Percentiles rank a stretch among this genome's conserved stretches.
Conservation (phyloP, 2,329 filamentous ascomycete genomes). For the Penicillium paneum region DNA sequence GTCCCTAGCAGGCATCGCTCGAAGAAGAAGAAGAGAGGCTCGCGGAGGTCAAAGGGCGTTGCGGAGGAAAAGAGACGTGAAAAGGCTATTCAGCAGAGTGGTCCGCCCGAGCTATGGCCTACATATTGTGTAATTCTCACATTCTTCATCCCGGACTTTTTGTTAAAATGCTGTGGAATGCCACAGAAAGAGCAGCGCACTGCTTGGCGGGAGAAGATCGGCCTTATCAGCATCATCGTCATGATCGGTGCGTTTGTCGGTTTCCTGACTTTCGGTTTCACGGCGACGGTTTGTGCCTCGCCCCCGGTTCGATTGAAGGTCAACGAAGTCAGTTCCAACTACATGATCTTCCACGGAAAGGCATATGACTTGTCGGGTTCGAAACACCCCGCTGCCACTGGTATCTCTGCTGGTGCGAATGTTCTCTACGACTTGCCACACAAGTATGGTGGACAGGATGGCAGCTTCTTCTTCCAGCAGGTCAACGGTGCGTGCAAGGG, state of each 20-base stretch:
- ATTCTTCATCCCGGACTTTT: slow-evolving; percentile 86
- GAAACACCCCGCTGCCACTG: slow-evolving; percentile 73
- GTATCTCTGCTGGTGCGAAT: slow-evolving; percentile 71
- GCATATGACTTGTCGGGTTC: slow-evolving; percentile 81
- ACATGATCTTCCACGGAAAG: slow-evolving; percentile 93
- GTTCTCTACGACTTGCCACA: slow-evolving; percentile 81
- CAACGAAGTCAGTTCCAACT: slow-evolving; percentile 76
- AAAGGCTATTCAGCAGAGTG: slow-evolving; percentile 61
- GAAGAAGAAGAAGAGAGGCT: slow-evolving; percentile 58
- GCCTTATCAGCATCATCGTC: slow-evolving; percentile 88
- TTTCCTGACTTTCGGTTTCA: slow-evolving; percentile 96
- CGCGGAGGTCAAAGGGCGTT: slow-evolving; percentile 58
- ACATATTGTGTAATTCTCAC: slow-evolving; percentile 92
- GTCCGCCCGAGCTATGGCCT: slow-evolving; percentile 86
- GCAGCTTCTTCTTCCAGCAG: slow-evolving; percentile 96
- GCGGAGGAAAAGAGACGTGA: slow-evolving; percentile 60
- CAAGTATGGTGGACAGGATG: slow-evolving; percentile 83
- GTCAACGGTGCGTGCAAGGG: slow-evolving; percentile 96
- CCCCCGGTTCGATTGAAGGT: slow-evolving; percentile 71
- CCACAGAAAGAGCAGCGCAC: slow-evolving; percentile 79
- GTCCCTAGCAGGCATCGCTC: slow-evolving; percentile 39
- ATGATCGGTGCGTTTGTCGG: slow-evolving; percentile 84
- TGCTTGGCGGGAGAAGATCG: slow-evolving; percentile 98
- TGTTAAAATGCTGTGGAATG: slow-evolving; percentile 83
- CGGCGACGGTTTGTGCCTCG: slow-evolving; percentile 74